Evolutionary conservation across 768 basidiomycete genomes (phyloP).

Genomic region (Collybia sp.): DNA sequence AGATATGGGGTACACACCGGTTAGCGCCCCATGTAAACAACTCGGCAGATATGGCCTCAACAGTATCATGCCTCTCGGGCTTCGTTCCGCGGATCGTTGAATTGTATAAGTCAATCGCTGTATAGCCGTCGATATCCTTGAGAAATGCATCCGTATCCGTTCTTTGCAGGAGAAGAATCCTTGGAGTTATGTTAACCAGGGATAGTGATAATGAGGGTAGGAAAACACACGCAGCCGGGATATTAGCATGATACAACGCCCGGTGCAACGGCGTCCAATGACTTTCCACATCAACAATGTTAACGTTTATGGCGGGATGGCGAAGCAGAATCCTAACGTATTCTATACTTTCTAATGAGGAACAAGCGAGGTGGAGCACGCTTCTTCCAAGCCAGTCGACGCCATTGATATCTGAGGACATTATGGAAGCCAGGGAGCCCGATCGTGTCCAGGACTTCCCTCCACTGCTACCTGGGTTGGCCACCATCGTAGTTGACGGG

Average conservation of each 20-base stretch:
- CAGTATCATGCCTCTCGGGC: constrained; percentile 30
- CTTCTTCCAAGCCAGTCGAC: constrained; percentile 70
- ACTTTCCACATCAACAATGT: constrained; percentile 75
- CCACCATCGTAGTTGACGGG: constrained; percentile 29
- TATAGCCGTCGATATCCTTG: constrained; percentile 87
- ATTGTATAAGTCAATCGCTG: constrained; percentile 91
- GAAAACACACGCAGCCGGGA: constrained; percentile 57
- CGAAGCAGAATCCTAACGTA: constrained; percentile 75
- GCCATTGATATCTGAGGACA: constrained; percentile 56
- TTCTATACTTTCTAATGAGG: constrained; percentile 63
- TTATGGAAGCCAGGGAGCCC: constrained; percentile 30
- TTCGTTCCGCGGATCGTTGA: constrained; percentile 77
- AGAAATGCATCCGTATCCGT: constrained; percentile 65
- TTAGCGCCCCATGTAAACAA: constrained; percentile 89
- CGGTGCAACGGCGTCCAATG: constrained; percentile 92
- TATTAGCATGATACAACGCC: constrained; percentile 76
- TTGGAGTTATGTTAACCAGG: constrained; percentile 17
- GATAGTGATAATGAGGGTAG: constrained; percentile 1
- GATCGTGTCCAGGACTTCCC: constrained; percentile 55
- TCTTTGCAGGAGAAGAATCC: constrained; percentile 70
- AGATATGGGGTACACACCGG: constrained; percentile 32
- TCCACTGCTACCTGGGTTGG: constrained; percentile 38
- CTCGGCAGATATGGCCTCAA: constrained; percentile 35
- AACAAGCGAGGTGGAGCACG: constrained; percentile 78
- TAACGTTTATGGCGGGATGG: constrained; percentile 74